A percentile compares a stretch with the other conserved stretches of the same genome.
phyloP scores from a whole-genome alignment of 2,329 filamentous ascomycete species.

The Alternaria hordeiaustralica region DNA sequence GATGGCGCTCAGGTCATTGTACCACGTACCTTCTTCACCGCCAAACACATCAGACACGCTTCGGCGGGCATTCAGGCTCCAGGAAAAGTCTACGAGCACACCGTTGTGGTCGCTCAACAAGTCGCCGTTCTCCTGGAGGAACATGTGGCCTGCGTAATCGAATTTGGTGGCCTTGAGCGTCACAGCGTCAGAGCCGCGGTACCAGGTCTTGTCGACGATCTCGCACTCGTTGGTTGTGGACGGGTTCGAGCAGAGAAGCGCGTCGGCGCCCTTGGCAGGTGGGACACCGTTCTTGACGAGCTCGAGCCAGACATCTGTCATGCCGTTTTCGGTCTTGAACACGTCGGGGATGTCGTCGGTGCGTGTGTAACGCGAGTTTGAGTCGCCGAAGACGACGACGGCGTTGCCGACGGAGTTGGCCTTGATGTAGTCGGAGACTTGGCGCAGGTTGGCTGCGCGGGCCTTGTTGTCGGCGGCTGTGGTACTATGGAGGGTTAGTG shows the following conservation, averaged over 20 bases:
- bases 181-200: constrained; percentile 59
- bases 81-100: constrained; percentile 61
- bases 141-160: constrained; percentile 63
- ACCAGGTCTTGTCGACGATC: constrained; percentile 72
- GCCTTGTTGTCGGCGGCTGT: constrained; percentile 61
- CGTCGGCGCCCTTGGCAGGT: constrained; percentile 32
- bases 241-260: constrained; percentile 64
- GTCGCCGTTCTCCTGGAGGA: constrained; percentile 63
- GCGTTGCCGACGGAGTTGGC: constrained; percentile 64
- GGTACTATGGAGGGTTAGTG: constrained; percentile 36
- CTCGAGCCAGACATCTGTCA: constrained; percentile 68
- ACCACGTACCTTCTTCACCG: constrained; percentile 61
- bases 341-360: constrained; percentile 60
- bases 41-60: constrained; percentile 53
- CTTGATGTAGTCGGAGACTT: constrained; percentile 65
- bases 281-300: constrained; percentile 47
- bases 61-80: constrained; percentile 20
- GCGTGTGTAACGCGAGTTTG: constrained; percentile 69
- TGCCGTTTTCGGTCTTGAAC: constrained; percentile 58
- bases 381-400: constrained; percentile 70
- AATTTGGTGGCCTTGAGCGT: constrained; percentile 58
- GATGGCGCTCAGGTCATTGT: constrained; percentile 60
- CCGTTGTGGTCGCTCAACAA: constrained; percentile 71
- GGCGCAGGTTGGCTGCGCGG: constrained; percentile 65
- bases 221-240: constrained; percentile 62